Conservation (phyloP, 345 rosid species). For the Noccaea bulbosa region DNA sequence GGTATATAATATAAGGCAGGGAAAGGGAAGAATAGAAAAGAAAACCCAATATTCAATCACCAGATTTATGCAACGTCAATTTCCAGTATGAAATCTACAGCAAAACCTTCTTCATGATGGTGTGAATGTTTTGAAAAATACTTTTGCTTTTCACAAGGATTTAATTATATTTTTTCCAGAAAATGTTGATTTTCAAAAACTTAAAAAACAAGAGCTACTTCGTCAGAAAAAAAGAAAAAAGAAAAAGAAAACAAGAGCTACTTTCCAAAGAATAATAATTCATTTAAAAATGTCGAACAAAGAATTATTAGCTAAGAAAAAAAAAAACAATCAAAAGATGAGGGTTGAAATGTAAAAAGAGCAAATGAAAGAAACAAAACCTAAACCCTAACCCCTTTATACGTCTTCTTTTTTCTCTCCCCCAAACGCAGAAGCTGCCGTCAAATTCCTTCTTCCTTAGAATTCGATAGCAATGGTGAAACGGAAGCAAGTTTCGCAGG, state of each 20-base stretch:
- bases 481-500: slow-evolving; percentile 22
- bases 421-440: slow-evolving; percentile 24
- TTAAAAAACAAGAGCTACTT: slow-evolving; percentile 4
- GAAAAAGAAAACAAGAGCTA: slow-evolving; percentile 26
- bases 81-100: too few species aligned
- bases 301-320: neutral
- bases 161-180: neutral
- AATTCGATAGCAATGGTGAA: slow-evolving; percentile 37
- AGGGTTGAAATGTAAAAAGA: slow-evolving; percentile 28
- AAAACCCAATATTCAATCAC: too few species aligned
- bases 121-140: neutral
- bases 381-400: slow-evolving; percentile 36
- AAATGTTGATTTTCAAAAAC: neutral
- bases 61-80: neutral
- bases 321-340: neutral
- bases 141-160: slow-evolving; percentile 1
- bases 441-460: neutral
- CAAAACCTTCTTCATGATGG: neutral
- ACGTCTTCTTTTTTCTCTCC: neutral
- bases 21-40: too few species aligned
- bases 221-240: too few species aligned
- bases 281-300: too few species aligned
- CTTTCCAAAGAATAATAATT: neutral
- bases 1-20: too few species aligned
- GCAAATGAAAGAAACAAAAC: slow-evolving; percentile 2